Conservation (phyloP, 768 basidiomycete species). For the Lepiota brunneoincarnata region DNA sequence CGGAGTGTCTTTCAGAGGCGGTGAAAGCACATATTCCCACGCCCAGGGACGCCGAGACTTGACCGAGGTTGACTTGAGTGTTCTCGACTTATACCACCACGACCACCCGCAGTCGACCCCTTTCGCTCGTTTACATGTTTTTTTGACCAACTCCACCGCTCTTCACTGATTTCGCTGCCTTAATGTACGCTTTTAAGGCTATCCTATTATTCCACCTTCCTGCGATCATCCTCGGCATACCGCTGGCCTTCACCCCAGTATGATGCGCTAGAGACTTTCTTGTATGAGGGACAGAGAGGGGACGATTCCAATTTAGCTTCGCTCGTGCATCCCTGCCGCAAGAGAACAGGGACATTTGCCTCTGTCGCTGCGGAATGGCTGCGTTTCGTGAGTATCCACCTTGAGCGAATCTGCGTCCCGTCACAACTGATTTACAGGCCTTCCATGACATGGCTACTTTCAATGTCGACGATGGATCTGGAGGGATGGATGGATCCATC, state of each 20-base stretch:
- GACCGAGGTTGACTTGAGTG: neutral
- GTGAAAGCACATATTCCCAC: too few species aligned
- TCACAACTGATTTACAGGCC: slow-evolving; percentile 25
- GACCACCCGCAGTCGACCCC: slow-evolving; percentile 4
- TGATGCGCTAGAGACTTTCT: slow-evolving; percentile 29
- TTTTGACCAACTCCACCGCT: neutral
- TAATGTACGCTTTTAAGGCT: slow-evolving; percentile 1
- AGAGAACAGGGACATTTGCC: slow-evolving; percentile 25
- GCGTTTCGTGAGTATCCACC: slow-evolving; percentile 26
- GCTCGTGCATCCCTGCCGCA: slow-evolving; percentile 31
- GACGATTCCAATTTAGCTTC: slow-evolving; percentile 31
- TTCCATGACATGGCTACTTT: slow-evolving; percentile 52
- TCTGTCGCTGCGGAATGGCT: slow-evolving; percentile 34
- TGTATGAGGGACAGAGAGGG: slow-evolving; percentile 30
- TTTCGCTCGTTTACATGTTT: slow-evolving; percentile 13
- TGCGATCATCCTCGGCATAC: slow-evolving; percentile 19
- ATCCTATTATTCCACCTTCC: neutral
- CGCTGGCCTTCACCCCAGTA: slow-evolving; percentile 36
- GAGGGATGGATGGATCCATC: slow-evolving; percentile 50
- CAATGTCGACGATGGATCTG: slow-evolving; percentile 41
- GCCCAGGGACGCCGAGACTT: too few species aligned
- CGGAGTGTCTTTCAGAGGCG: too few species aligned
- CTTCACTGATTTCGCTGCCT: neutral
- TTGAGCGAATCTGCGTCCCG: neutral
- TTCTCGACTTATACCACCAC: neutral